Conservation (phyloP, 768 basidiomycete species). For the Mycena filopes region DNA sequence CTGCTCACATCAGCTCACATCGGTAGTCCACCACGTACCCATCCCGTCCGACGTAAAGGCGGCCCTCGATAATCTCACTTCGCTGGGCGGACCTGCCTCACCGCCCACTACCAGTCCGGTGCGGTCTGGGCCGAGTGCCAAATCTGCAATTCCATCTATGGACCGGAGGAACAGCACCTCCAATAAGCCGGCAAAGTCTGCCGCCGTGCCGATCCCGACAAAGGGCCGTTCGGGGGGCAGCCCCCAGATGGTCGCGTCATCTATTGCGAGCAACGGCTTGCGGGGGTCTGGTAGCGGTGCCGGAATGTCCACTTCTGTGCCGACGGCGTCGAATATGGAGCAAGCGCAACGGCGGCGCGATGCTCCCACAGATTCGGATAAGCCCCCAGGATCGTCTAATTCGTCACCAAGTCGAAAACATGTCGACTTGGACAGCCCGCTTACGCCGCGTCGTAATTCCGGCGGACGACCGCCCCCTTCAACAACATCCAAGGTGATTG, state of each 20-base stretch:
- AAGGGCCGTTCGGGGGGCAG: slow-evolving; percentile 66
- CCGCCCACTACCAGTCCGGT: slow-evolving; percentile 35
- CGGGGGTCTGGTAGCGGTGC: slow-evolving; percentile 52
- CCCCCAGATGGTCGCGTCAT: slow-evolving; percentile 56
- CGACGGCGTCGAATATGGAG: slow-evolving; percentile 59
- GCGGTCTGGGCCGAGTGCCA: slow-evolving; percentile 45
- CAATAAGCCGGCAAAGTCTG: slow-evolving; percentile 45
- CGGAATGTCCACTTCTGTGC: slow-evolving; percentile 56
- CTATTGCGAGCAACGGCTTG: slow-evolving; percentile 51
- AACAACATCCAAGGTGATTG: slow-evolving; percentile 52
- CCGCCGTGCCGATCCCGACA: slow-evolving; percentile 44
- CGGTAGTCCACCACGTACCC: slow-evolving; percentile 69
- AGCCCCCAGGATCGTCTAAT: slow-evolving; percentile 63
- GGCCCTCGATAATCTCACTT: slow-evolving; percentile 66
- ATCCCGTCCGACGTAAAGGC: slow-evolving; percentile 79
- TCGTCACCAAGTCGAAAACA: slow-evolving; percentile 72
- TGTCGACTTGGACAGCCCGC: slow-evolving; percentile 62
- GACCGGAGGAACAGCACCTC: slow-evolving; percentile 59
- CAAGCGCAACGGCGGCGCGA: slow-evolving; percentile 60
- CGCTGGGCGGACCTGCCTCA: slow-evolving; percentile 48
- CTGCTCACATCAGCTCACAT: neutral
- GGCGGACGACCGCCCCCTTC: slow-evolving; percentile 57
- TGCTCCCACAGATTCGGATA: slow-evolving; percentile 54
- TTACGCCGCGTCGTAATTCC: slow-evolving; percentile 59
- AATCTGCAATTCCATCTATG: slow-evolving; percentile 44